A percentile compares a stretch with the other conserved stretches of the same genome.
Evolutionary conservation across 169 alveolate genomes (phyloP).

Genomic region (Besnoitia besnoiti): DNA sequence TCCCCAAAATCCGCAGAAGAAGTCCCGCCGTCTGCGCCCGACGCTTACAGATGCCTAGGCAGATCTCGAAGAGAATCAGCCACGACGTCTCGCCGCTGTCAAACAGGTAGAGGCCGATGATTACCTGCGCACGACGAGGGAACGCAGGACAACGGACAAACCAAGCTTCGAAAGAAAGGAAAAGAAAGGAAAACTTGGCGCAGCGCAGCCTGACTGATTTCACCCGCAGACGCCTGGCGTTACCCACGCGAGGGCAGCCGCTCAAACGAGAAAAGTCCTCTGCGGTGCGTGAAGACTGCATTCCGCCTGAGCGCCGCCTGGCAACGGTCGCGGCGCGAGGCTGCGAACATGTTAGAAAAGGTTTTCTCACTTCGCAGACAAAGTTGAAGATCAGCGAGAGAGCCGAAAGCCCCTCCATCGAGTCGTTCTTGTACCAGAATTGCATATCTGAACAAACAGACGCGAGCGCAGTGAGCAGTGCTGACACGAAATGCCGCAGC

Average conservation of each 20-base stretch:
- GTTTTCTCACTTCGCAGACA: constrained; percentile 78
- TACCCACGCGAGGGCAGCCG: too few relatives aligned
- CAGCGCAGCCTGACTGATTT: too few relatives aligned
- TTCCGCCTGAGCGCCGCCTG: too few relatives aligned
- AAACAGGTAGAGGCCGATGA: constrained; percentile 91
- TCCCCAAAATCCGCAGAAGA: background rate
- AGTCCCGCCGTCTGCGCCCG: background rate
- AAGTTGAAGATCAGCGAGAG: constrained; percentile 88
- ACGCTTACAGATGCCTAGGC: constrained; percentile 83
- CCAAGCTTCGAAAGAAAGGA: too few relatives aligned
- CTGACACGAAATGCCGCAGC: too few relatives aligned
- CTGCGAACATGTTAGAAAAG: background rate
- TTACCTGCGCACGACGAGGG: constrained; percentile 68
- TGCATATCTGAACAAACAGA: constrained; percentile 81
- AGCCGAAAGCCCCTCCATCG: constrained; percentile 94
- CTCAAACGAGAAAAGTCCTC: too few relatives aligned
- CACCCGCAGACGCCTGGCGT: too few relatives aligned
- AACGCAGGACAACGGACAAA: too few relatives aligned
- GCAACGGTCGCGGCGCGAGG: background rate
- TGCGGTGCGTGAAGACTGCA: too few relatives aligned
- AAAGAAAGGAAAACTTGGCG: too few relatives aligned
- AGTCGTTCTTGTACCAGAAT: constrained; percentile 94
- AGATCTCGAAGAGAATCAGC: constrained; percentile 89
- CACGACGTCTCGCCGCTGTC: constrained; percentile 93
- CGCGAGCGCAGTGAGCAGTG: constrained; percentile 68